These are phyloP conservation scores for Fusarium fracticaudum DNA, from an alignment of 2,329 filamentous ascomycete species.

Conservation along the genomic window DNA sequence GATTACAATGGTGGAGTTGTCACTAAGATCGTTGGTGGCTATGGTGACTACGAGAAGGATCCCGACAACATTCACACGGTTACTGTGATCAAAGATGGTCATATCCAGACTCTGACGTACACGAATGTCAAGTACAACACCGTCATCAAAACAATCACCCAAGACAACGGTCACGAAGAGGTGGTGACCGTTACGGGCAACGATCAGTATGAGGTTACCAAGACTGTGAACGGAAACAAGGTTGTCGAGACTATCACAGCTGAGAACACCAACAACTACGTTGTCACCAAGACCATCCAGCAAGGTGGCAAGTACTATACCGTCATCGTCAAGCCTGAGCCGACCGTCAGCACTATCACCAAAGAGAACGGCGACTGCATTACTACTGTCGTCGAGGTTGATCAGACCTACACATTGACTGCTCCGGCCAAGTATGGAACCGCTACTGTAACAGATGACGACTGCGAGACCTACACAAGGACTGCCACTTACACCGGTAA, in stretches of 20 bases:
- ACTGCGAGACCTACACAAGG: constrained; percentile 27
- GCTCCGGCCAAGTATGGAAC: constrained; percentile 39
- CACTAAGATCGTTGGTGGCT: constrained; percentile 11
- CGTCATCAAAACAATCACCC: constrained; percentile 23
- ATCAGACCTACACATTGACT: constrained; percentile 37
- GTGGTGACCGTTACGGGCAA: constrained; percentile 11
- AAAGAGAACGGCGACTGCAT: constrained; percentile 26
- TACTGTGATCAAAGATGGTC: constrained; percentile 29
- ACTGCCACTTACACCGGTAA: constrained; percentile 33
- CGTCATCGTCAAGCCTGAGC: constrained; percentile 32
- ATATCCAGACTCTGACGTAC: constrained; percentile 32
- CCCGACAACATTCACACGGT: constrained; percentile 12
- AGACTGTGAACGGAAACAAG: constrained; percentile 22
- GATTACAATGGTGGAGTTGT: constrained; percentile 12
- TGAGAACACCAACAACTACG: constrained; percentile 16
- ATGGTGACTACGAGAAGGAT: neutral
- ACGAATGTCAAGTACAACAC: constrained; percentile 5
- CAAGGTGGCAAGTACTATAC: constrained; percentile 36
- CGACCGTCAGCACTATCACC: constrained; percentile 30
- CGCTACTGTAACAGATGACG: constrained; percentile 35
- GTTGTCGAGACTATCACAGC: constrained; percentile 32
- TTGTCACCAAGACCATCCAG: constrained; percentile 39
- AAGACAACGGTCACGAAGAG: constrained; percentile 27
- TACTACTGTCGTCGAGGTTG: constrained; percentile 31
- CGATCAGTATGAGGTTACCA: constrained; percentile 1